Evolutionary conservation across 768 basidiomycete species (phyloP), one percentile per base, ranked within the genome.

Genomic region (Leccinum rimulosum): DNA sequence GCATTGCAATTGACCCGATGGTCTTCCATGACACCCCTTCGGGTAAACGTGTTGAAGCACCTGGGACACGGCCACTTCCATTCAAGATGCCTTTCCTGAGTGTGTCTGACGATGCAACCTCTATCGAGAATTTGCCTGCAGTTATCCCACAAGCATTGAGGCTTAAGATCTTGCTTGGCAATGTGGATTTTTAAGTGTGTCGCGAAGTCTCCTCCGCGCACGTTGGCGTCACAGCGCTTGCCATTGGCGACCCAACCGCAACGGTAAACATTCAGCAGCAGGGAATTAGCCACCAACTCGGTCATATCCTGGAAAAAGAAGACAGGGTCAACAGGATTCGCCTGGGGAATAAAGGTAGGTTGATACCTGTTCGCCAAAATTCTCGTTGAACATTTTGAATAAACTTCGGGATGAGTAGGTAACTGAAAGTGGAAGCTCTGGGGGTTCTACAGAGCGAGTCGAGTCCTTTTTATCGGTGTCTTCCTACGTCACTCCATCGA

Each of bases 41-140:
- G 72, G 0, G 61, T 70, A 56, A 68, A 72, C 1, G 47, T 1
- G 0, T n/a, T 6, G 3, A 3, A 3, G 11, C 70, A 72, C 2
- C 5, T 61, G 0, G 66, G 57, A 30, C 70, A 72, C 0, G 70
- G 62, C 68, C 72, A 70, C 1, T 36, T 43, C 36, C 58, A 63
- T 17, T 30, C 54, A 3, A 73, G 63, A 43, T 72, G 72, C 4
- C 0, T 61, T 15, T 70, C 70, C 28, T 66, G 56, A 2, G 72
- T 55, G 19, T 72, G 70, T 1, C 70, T 47, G 3, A 61, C 52
- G n/a, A 72, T 40, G 3, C 56, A 61, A 1, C 56, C 62, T 6
- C 10, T 64, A 6, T 7, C 61, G 5, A 72, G 43, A 3, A 9
- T 12, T 0, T 67, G 66, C 3, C 53, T 47, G 12, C 70, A 71